phyloP scores from a whole-genome alignment of 2,329 filamentous ascomycete genomes.

The Dactylellina haptotyla region DNA sequence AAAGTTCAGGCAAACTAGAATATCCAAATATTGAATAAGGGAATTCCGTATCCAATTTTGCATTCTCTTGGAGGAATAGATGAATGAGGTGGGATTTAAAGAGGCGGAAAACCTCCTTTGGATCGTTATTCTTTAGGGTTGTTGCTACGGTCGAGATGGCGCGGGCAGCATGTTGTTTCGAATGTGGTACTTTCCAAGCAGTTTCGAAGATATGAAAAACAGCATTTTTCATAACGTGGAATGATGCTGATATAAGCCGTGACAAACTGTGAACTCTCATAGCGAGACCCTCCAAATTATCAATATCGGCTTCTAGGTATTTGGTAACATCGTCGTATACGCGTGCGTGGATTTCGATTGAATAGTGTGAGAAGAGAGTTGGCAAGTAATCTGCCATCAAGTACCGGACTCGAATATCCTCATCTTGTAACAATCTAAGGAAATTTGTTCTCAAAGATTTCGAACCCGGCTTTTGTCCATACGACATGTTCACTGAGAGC shows the following conservation, averaged over 20 bases:
- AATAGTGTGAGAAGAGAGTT: slow-evolving; percentile 79
- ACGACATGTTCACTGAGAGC: slow-evolving; percentile 73
- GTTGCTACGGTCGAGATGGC: slow-evolving; percentile 75
- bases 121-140: slow-evolving; percentile 72
- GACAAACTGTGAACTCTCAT: slow-evolving; percentile 80
- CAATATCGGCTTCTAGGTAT: slow-evolving; percentile 77
- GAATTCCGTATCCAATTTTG: slow-evolving; percentile 74
- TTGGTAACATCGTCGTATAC: slow-evolving; percentile 86
- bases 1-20: slow-evolving; percentile 72
- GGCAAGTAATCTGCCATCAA: slow-evolving; percentile 76
- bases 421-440: slow-evolving; percentile 75
- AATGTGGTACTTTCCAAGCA: slow-evolving; percentile 75
- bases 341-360: slow-evolving; percentile 83
- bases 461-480: slow-evolving; percentile 68
- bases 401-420: slow-evolving; percentile 78
- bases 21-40: slow-evolving; percentile 90
- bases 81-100: slow-evolving; percentile 94
- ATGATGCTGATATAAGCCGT: slow-evolving; percentile 81
- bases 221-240: slow-evolving; percentile 83
- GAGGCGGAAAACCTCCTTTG: slow-evolving; percentile 78
- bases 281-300: slow-evolving; percentile 82
- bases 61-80: slow-evolving; percentile 72
- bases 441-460: slow-evolving; percentile 74
- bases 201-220: slow-evolving; percentile 96
- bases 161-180: slow-evolving; percentile 75